These are phyloP conservation scores for Fraxinus sp. DNA, from an alignment of 305 asterid species.

Conservation along the genomic window DNA sequence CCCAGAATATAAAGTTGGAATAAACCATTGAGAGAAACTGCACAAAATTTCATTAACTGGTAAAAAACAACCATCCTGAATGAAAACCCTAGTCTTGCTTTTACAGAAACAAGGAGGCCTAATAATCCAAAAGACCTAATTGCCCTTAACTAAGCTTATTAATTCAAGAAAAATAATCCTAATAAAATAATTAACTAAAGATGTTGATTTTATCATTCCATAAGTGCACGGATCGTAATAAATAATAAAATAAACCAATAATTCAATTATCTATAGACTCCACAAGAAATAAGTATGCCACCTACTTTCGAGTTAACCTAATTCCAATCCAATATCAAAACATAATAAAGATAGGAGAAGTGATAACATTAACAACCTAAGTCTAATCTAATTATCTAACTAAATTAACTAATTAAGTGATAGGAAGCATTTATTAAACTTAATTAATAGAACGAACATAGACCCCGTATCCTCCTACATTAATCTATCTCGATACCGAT, in stretches of 20 bases:
- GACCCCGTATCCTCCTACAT: not conserved
- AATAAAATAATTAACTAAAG: not conserved
- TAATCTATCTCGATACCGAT: not conserved
- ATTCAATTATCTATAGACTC: not conserved
- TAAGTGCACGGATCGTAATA: not conserved
- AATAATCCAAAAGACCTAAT: not conserved
- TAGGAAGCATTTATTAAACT: not conserved
- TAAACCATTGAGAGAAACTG: not conserved
- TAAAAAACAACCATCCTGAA: not conserved
- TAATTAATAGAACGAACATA: no score
- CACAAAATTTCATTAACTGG: not conserved
- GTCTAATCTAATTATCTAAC: not conserved
- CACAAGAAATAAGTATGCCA: not conserved
- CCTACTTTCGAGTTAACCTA: not conserved
- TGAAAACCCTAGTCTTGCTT: not conserved
- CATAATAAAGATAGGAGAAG: not conserved
- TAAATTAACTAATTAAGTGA: not conserved
- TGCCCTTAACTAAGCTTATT: not conserved
- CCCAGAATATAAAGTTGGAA: not conserved
- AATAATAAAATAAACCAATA: not conserved
- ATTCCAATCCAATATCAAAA: no score
- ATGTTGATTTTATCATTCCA: not conserved
- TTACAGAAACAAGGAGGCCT: not conserved
- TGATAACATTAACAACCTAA: no score
- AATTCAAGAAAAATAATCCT: not conserved